These are phyloP conservation scores for Euclidium syriacum DNA, from an alignment of 345 rosid species.

Conservation along the genomic window DNA sequence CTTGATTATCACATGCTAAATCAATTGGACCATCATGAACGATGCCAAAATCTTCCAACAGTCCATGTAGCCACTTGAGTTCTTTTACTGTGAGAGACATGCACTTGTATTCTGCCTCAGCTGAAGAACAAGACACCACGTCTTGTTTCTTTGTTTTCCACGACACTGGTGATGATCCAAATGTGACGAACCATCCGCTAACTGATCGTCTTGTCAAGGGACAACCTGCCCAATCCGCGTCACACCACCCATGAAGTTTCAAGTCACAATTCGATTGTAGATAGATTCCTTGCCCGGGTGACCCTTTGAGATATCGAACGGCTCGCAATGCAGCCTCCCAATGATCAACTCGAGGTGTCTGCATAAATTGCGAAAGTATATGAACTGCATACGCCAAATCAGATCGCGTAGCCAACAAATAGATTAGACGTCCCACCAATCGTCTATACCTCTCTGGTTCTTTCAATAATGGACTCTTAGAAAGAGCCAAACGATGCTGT, in stretches of 20 bases:
- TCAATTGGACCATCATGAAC: not conserved
- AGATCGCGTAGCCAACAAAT: not conserved
- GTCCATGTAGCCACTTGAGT: no score
- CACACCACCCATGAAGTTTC: not conserved
- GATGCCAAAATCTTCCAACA: no score
- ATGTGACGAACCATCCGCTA: not conserved
- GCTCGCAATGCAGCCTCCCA: not conserved
- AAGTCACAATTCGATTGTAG: not conserved
- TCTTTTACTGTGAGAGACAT: no score
- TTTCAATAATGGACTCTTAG: no score
- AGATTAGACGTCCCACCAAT: no score
- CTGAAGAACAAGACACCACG: not conserved
- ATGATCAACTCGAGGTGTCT: not conserved
- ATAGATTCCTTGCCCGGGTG: not conserved
- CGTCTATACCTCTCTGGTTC: no score
- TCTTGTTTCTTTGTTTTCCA: not conserved
- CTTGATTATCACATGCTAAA: not conserved
- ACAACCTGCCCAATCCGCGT: not conserved
- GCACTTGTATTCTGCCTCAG: not conserved
- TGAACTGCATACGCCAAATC: not conserved
- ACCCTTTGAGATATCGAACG: not conserved
- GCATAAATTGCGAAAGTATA: not conserved
- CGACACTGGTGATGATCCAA: no score
- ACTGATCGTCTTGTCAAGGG: not conserved
- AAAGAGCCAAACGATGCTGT: no score